Evolutionary conservation across 495 filamentous ascomycete species (phyloP).

Genomic region (Parachaetomium inaequale): DNA sequence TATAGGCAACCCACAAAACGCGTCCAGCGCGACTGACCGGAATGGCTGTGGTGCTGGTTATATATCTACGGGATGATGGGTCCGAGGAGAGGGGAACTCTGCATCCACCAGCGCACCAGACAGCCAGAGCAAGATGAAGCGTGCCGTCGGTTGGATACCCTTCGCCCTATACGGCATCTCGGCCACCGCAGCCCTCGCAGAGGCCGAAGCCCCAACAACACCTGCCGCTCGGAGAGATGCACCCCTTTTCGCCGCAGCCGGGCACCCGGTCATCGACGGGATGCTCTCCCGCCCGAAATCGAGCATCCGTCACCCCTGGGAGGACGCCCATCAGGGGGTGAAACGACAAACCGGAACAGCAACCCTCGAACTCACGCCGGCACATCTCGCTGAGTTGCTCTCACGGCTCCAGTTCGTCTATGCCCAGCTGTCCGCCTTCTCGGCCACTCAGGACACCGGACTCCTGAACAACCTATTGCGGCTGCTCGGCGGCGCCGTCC

Average conservation of each 20-base stretch:
- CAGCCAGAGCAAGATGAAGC: conserved; percentile 17
- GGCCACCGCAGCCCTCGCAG: conserved; percentile 3
- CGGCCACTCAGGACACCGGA: not conserved
- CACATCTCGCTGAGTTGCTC: conserved; percentile 5
- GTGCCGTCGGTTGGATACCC: not conserved
- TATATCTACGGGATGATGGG: conserved; percentile 4
- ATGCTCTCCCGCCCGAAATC: not conserved
- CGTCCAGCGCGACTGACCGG: not conserved
- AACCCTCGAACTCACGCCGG: not conserved
- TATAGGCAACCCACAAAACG: not conserved
- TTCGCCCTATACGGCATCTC: conserved; percentile 11
- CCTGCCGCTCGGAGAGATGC: not conserved
- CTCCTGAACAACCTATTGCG: conserved; percentile 8
- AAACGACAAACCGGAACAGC: not conserved
- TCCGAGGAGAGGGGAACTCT: not conserved
- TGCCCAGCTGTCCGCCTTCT: not conserved
- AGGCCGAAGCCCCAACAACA: not conserved
- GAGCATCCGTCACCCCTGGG: too few species aligned
- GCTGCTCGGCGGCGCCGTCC: not conserved
- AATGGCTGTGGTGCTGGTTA: not conserved
- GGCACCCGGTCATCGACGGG: not conserved
- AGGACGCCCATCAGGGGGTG: not conserved
- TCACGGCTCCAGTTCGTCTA: not conserved
- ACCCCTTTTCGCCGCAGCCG: not conserved
- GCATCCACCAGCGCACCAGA: conserved; percentile 5